These are phyloP conservation scores for Leccinellum luteum DNA, from an alignment of 768 basidiomycete genomes.

Conservation along the genomic window DNA sequence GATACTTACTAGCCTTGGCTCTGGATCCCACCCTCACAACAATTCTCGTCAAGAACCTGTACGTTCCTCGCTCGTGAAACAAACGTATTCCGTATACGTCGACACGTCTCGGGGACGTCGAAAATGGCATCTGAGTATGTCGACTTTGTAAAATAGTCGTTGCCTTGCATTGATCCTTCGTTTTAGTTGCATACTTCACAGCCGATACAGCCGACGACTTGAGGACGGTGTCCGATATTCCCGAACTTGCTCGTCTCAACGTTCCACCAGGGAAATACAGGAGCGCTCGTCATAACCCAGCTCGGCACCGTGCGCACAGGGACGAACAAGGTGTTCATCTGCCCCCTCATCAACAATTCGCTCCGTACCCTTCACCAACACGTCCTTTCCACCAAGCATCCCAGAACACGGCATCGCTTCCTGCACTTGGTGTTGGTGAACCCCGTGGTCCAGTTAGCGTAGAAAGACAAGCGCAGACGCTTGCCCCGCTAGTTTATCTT, in stretches of 20 bases:
- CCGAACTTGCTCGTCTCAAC: conserved; percentile 47
- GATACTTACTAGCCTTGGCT: conserved; percentile 25
- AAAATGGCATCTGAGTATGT: conserved; percentile 81
- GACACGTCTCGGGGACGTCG: conserved; percentile 61
- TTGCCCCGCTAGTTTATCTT: conserved; percentile 66
- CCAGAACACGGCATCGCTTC: conserved; percentile 1
- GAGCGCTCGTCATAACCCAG: conserved; percentile 59
- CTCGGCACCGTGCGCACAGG: conserved; percentile 36
- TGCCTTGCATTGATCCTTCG: neutral
- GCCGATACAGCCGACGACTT: conserved; percentile 58
- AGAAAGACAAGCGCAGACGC: conserved; percentile 28
- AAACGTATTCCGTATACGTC: conserved; percentile 78
- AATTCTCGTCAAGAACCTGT: conserved; percentile 26
- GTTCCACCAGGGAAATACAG: conserved; percentile 63
- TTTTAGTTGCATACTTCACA: conserved; percentile 73
- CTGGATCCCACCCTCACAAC: conserved; percentile 28
- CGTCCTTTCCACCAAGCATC: conserved; percentile 11
- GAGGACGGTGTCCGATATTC: conserved; percentile 56
- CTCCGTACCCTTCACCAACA: conserved; percentile 32
- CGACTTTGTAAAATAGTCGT: conserved; percentile 4
- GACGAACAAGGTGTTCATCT: conserved; percentile 20
- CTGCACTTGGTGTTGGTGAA: neutral
- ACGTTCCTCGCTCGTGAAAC: conserved; percentile 63
- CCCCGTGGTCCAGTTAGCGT: conserved; percentile 1
- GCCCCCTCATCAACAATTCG: conserved; percentile 24